phyloP scores from a whole-genome alignment of 2,329 filamentous ascomycete species.

The Trichoderma breve region DNA sequence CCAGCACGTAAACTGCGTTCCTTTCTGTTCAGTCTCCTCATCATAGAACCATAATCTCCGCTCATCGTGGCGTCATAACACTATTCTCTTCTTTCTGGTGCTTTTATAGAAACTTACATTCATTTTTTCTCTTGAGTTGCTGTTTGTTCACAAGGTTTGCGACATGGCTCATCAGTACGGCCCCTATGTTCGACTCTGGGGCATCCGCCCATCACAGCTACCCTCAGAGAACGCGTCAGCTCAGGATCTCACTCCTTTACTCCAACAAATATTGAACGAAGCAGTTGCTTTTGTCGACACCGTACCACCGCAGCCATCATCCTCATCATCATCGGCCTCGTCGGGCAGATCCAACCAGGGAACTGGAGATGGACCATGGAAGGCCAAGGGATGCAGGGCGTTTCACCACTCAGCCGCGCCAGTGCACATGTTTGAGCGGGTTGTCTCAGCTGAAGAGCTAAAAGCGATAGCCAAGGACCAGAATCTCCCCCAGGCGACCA shows the following conservation, averaged over 20 bases:
- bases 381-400: conserved; percentile 47
- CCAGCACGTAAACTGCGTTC: neutral
- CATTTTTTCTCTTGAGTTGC: neutral
- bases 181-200: conserved; percentile 54
- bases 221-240: conserved; percentile 40
- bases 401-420: conserved; percentile 49
- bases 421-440: conserved; percentile 54
- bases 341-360: neutral
- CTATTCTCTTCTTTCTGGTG: neutral
- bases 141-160: neutral
- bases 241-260: conserved; percentile 49
- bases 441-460: conserved; percentile 46
- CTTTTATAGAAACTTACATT: neutral
- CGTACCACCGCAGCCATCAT: conserved; percentile 37
- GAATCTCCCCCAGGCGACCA: conserved; percentile 28
- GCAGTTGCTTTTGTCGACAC: conserved; percentile 57
- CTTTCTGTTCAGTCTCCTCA: neutral
- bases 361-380: conserved; percentile 41
- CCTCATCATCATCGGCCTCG: conserved; percentile 24
- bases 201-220: conserved; percentile 48
- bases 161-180: conserved; percentile 33
- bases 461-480: conserved; percentile 37
- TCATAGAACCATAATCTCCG: neutral
- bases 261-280: conserved; percentile 55
- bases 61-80: neutral